phyloP scores from a whole-genome alignment of 2,329 filamentous ascomycete genomes.

The Chrysoporthe cubensis region DNA sequence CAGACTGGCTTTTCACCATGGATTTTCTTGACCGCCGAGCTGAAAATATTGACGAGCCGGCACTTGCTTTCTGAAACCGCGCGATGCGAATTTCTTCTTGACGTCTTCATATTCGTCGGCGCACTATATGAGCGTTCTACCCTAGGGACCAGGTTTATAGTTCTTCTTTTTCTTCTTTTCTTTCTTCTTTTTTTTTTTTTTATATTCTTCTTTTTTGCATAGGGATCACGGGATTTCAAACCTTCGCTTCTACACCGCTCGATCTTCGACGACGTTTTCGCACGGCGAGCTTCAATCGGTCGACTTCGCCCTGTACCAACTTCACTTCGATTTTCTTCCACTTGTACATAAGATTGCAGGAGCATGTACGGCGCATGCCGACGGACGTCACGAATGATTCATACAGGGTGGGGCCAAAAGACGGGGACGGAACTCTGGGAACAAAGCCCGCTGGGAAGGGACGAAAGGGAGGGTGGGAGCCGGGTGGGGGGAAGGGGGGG shows the following conservation, averaged over 20 bases:
- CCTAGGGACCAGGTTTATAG: neutral
- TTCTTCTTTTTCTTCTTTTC: slow-evolving; percentile 1
- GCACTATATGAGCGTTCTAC: slow-evolving; percentile 2
- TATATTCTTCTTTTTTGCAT: slow-evolving; percentile 3
- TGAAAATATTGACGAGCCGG: slow-evolving; percentile 17
- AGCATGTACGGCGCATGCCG: slow-evolving; percentile 20
- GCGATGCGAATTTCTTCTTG: neutral
- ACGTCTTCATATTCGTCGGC: slow-evolving; percentile 8
- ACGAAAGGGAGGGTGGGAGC: neutral
- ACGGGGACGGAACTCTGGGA: slow-evolving; percentile 16
- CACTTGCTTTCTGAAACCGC: neutral
- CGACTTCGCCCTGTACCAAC: slow-evolving; percentile 18
- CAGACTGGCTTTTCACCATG: slow-evolving; percentile 16
- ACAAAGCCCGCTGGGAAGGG: neutral
- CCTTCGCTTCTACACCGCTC: slow-evolving; percentile 2
- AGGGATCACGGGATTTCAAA: slow-evolving; percentile 14
- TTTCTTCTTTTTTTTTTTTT: slow-evolving; percentile 10
- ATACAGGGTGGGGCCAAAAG: slow-evolving; percentile 14
- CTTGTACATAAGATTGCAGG: slow-evolving; percentile 23
- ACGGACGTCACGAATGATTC: slow-evolving; percentile 23
- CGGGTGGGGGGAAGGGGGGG: neutral
- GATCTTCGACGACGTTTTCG: slow-evolving; percentile 1
- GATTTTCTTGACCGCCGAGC: slow-evolving; percentile 17
- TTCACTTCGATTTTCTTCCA: slow-evolving; percentile 18
- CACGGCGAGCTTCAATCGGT: slow-evolving; percentile 4